These are phyloP conservation scores for Tolypocladium tropicale DNA, from an alignment of 2,329 filamentous ascomycete genomes.

Conservation along the genomic window DNA sequence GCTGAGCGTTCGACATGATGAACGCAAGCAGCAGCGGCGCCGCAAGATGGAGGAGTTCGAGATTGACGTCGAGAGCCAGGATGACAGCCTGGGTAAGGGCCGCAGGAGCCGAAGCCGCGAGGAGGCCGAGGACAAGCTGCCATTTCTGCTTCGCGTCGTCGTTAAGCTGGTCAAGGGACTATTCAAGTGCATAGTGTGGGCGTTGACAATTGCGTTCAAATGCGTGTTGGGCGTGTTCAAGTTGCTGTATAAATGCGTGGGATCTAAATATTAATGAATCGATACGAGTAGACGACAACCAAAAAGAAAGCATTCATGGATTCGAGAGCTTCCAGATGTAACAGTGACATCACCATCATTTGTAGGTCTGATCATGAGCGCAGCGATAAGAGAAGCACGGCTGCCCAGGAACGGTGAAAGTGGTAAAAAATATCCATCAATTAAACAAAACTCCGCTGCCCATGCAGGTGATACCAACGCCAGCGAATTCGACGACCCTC, in stretches of 20 bases:
- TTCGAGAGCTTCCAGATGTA: background rate
- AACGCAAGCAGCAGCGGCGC: constrained; percentile 20
- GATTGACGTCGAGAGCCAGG: constrained; percentile 54
- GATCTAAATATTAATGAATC: constrained; percentile 26
- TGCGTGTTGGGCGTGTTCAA: constrained; percentile 39
- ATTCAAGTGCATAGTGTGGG: constrained; percentile 50
- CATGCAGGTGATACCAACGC: background rate
- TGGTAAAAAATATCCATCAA: no score
- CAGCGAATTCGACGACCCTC: background rate
- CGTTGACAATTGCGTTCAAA: constrained; percentile 45
- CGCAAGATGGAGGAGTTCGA: constrained; percentile 45
- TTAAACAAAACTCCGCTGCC: background rate
- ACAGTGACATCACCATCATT: background rate
- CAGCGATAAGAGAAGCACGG: no score
- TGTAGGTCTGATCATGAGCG: background rate
- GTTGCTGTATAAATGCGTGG: constrained; percentile 39
- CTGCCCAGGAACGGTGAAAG: background rate
- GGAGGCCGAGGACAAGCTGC: constrained; percentile 36
- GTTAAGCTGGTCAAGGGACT: constrained; percentile 41
- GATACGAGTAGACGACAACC: background rate
- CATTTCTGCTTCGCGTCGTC: constrained; percentile 35
- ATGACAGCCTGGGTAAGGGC: constrained; percentile 29
- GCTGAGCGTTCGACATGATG: constrained; percentile 17
- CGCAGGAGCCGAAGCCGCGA: constrained; percentile 25
- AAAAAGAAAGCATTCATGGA: background rate